Evolutionary conservation across 108 stramenopile species (phyloP).

Genomic region (Cylindrotheca closterium): DNA sequence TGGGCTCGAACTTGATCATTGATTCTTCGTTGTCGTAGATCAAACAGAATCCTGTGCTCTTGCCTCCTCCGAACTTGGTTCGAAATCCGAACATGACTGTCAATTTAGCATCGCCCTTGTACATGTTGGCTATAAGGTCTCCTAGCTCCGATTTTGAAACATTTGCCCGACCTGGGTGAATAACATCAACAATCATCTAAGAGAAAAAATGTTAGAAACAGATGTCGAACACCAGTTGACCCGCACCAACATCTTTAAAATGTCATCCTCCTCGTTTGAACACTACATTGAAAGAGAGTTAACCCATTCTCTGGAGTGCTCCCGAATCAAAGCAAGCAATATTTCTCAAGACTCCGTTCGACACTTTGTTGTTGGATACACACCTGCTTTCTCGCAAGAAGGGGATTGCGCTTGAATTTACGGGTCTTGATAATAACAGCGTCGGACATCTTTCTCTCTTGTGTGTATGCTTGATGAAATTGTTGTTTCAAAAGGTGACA

Average conservation of each 20-base stretch:
- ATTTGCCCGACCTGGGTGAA: conserved; percentile 97
- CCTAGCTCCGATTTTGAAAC: conserved; percentile 91
- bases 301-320: no score
- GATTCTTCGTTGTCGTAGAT: conserved; percentile 97
- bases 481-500: no score
- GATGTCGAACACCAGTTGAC: no score
- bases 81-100: conserved; percentile 94
- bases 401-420: conserved; percentile 98
- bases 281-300: not conserved
- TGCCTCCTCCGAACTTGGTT: conserved; percentile 97
- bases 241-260: no score
- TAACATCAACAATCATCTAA: conserved; percentile 95
- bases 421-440: conserved; percentile 97
- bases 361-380: no score
- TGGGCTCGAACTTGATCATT: conserved; percentile 96
- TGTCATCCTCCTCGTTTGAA: not conserved
- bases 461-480: no score
- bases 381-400: conserved; percentile 96
- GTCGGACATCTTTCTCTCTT: conserved; percentile 47
- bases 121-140: conserved; percentile 92
- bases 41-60: conserved; percentile 96
- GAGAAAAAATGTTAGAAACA: no score
- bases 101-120: conserved; percentile 90
- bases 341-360: no score
- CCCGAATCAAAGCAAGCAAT: no score